Evolutionary conservation across 305 asterid genomes (phyloP), one percentile per base, ranked within the genome.

Genomic region (Fraxinus angustifolia): DNA sequence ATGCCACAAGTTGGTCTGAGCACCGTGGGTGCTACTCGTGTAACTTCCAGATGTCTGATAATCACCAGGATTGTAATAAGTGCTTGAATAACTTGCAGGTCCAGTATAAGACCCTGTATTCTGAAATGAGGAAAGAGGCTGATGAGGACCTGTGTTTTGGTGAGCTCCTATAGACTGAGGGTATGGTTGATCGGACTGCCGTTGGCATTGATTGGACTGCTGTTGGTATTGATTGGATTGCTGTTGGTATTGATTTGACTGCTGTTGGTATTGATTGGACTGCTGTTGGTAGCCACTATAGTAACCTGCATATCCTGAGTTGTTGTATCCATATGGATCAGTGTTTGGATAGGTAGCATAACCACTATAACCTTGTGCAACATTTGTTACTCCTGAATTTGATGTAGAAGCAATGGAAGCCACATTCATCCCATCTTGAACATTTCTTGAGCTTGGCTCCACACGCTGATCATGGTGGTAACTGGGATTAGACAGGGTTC

Each of bases 61-160:
- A 93, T 96, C 97, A 96, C 96, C 98, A 93, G 92, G 95, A 93
- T 92, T 91, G 95, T 93, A 92, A 88, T 94, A 94, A 93, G 98
- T 93, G 97, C 96, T 91, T 92, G 98, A 88, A 90, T 93, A 92
- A 94, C 96, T 96, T 91, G 99, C 88, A 89, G 97, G 90, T 88
- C 92, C 99, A 93, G 96, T 91, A 96, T 91, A 90, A 91, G 98
- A 91, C 91, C 98, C 99, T 85, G 99, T 84, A 93, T 94, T 96
- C 94, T 92, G 98, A 94, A 93, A 94, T 96, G 99, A 96, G 89
- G 99, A 93, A 94, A 93, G 87, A 92, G 99, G 96, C 98, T 96
- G 98, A 91, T 96, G 96, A 94, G 97, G 97, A 96, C 98, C 98
- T 94, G 98, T 89, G 91, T 92, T 93, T 92, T 93, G 98, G 88